Base-by-base conservation (phyloP, 768 basidiomycete genomes). In the Calvatia gigantea region DNA sequence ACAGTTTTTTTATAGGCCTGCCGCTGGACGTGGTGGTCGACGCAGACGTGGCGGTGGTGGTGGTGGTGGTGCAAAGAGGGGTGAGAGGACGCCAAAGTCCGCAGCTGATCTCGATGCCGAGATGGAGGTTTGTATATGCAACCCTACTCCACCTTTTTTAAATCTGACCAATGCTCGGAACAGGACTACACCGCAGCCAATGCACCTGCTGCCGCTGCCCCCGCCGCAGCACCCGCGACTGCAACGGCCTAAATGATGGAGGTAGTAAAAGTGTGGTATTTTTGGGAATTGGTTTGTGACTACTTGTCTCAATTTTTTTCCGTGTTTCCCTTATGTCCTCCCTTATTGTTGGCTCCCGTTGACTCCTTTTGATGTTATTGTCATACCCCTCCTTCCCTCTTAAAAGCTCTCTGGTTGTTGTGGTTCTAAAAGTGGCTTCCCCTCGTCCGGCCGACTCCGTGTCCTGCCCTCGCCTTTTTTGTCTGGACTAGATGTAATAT, bases 41-140 rank as follows among this genome's bases (percentile, higher is more conserved):
- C 80, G 84, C 14, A 76, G 79, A 51, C 72, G 73, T 35, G 74
- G 79, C 60, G 72, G 71, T 55, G 70, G 69, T 33, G 65, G 65
- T 38, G 70, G 70, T 25, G 27, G 48, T 55, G 75, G 75, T 56
- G 64, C 73, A 37, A 76, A 80, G 62, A 82, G 80, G 63, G 67
- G 61, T 38, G 85, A 89, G 51, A 76, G 92, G 60, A 82, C 89
- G 4, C 74, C 77, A 54, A 96, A 96, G 77, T 84, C 84, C 19
- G 91, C 78, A 2, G 96, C 91, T 29, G 92, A 95, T 67, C 83
- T 98, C 39, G 96, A 98, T 68, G 94, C 95, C 6, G 96, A 98
- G 78, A 98, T 98, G 96, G 90, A 90, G 83, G 96, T 96, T 57
- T 27, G 74, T 65, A 8, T 27, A 14, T 29, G 15, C 12, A 11